These are phyloP conservation scores for Euphorbia celastroides DNA, from an alignment of 441 rosid species.

Conservation along the genomic window DNA sequence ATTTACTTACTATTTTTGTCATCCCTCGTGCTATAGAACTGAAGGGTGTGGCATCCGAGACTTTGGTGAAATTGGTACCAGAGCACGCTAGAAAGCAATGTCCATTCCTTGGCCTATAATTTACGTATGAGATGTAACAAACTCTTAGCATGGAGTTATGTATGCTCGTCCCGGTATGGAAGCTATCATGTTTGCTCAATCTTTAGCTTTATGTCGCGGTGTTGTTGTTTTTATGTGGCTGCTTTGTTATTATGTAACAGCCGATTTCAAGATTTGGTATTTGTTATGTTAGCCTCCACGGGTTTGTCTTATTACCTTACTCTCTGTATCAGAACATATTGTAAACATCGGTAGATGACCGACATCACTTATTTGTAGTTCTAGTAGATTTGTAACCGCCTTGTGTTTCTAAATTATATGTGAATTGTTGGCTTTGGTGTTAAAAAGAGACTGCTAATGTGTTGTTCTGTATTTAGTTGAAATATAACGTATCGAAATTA, in stretches of 20 bases:
- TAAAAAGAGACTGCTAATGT: background rate
- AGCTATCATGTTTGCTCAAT: too few species aligned
- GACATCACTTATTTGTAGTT: constrained; percentile 10
- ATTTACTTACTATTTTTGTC: too few species aligned
- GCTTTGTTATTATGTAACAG: constrained; percentile 26
- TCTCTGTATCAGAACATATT: constrained; percentile 15
- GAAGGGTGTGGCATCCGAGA: constrained; percentile 60
- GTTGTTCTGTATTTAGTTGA: background rate
- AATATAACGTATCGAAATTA: too few species aligned
- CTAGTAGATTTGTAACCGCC: background rate
- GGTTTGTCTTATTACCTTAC: constrained; percentile 9
- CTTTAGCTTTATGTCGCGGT: too few species aligned
- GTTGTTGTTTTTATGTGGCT: constrained; percentile 2
- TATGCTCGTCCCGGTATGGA: too few species aligned
- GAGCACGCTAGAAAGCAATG: constrained; percentile 94
- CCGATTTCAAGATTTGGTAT: constrained; percentile 25
- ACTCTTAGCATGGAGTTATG: too few species aligned
- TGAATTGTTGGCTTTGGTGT: background rate
- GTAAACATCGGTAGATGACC: constrained; percentile 17
- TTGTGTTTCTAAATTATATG: background rate
- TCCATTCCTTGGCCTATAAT: constrained; percentile 59
- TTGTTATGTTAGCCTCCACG: constrained; percentile 14
- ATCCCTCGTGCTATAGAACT: constrained; percentile 41
- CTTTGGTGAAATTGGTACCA: constrained; percentile 67
- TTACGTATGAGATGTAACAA: too few species aligned